A percentile compares a stretch with the other conserved stretches of the same genome.
phyloP scores from a whole-genome alignment of 495 filamentous ascomycete genomes.

The Aspergillus cavernicola region DNA sequence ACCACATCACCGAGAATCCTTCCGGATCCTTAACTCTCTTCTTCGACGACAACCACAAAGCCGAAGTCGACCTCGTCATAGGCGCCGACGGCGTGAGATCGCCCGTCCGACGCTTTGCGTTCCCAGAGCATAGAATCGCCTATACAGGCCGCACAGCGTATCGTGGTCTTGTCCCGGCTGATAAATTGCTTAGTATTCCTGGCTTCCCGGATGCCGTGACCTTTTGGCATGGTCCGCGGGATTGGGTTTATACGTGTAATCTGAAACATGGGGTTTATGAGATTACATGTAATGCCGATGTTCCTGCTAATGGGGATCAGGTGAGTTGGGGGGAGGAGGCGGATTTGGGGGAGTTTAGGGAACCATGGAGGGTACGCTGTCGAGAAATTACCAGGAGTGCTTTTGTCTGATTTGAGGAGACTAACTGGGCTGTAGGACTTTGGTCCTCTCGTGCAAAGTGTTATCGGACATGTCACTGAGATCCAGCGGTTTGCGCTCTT shows the following conservation, averaged over 20 bases:
- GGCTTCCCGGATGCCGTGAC: constrained; percentile 20
- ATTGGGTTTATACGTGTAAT: constrained; percentile 25
- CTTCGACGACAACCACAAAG: constrained; percentile 18
- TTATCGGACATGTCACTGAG: constrained; percentile 15
- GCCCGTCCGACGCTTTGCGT: constrained; percentile 21
- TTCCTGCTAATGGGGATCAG: constrained; percentile 7
- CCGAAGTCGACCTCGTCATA: constrained; percentile 21
- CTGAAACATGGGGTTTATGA: constrained; percentile 21
- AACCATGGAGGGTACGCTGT: constrained; percentile 10
- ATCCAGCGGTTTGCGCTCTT: too few species aligned
- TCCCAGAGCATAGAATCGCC: constrained; percentile 19
- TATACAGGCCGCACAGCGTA: constrained; percentile 25
- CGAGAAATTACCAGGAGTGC: not conserved
- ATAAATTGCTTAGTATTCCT: constrained; percentile 17
- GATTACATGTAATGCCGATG: constrained; percentile 14
- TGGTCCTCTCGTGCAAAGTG: constrained; percentile 15
- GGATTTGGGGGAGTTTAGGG: constrained; percentile 14
- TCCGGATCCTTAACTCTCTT: constrained; percentile 4
- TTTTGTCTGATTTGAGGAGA: too few species aligned
- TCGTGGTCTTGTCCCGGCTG: constrained; percentile 18
- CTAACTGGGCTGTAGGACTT: constrained; percentile 20
- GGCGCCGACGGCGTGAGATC: constrained; percentile 29
- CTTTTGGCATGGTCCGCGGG: constrained; percentile 25
- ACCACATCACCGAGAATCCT: constrained; percentile 3
- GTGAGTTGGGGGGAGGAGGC: constrained; percentile 24